Conservation (phyloP, 163 green algal species). For the Coccomyxa subellipsoidea region DNA sequence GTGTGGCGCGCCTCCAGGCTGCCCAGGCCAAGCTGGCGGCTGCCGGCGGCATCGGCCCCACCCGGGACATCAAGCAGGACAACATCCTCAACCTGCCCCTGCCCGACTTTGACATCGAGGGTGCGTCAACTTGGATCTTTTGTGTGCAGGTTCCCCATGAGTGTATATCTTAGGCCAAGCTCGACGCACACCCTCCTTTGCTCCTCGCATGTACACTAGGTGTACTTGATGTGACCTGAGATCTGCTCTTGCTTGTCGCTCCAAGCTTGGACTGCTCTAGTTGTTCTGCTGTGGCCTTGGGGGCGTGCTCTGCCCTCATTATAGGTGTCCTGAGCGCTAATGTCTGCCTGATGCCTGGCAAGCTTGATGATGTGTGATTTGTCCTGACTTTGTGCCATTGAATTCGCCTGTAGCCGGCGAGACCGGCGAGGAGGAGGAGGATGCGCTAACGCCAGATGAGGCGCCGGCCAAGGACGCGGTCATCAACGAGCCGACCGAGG, state of each 20-base stretch:
- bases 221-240: no score
- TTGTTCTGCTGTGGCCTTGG: no score
- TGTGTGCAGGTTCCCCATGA: not conserved
- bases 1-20: not conserved
- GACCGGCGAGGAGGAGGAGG: not conserved
- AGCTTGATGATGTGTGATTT: no score
- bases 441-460: not conserved
- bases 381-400: no score
- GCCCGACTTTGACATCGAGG: conserved; percentile 18
- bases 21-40: not conserved
- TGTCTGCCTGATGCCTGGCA: no score
- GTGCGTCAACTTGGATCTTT: not conserved
- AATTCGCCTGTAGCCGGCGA: not conserved
- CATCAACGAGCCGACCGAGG: not conserved
- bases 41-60: not conserved
- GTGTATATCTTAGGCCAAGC: not conserved
- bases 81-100: conserved; percentile 36
- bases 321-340: no score
- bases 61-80: conserved; percentile 12
- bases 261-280: no score
- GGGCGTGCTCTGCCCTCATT: no score
- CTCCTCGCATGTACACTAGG: no score
- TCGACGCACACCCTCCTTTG: not conserved
- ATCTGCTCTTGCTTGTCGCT: no score
- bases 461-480: not conserved